Percentiles rank a stretch among this genome's conserved stretches.
phyloP scores from a whole-genome alignment of 768 basidiomycete genomes.

The Amanita polypyramis region DNA sequence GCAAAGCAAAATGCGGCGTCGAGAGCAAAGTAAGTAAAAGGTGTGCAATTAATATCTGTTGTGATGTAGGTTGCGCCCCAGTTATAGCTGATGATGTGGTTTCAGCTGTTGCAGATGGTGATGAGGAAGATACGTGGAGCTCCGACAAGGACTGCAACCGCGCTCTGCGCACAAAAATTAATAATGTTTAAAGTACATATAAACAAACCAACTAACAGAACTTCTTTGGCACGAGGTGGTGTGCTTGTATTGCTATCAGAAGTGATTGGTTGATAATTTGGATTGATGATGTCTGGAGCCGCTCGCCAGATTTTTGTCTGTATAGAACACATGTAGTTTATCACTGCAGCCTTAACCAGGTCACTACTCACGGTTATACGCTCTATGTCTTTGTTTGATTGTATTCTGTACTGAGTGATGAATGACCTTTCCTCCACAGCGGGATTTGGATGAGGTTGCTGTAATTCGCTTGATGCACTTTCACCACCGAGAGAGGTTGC shows the following conservation, averaged over 20 bases:
- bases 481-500: too few species aligned
- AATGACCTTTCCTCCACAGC: background rate
- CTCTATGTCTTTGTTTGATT: slow-evolving; percentile 54
- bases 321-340: background rate
- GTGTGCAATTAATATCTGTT: slow-evolving; percentile 64
- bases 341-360: background rate
- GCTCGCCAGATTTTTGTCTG: slow-evolving; percentile 65
- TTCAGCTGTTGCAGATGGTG: slow-evolving; percentile 45
- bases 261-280: slow-evolving; percentile 32
- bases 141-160: slow-evolving; percentile 47
- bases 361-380: slow-evolving; percentile 42
- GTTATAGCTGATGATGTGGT: slow-evolving; percentile 29
- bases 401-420: slow-evolving; percentile 22
- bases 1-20: slow-evolving; percentile 41
- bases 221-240: slow-evolving; percentile 46
- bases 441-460: background rate
- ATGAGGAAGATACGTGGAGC: slow-evolving; percentile 39
- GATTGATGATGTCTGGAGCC: slow-evolving; percentile 53
- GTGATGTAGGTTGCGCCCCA: slow-evolving; percentile 36
- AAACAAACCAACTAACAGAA: slow-evolving; percentile 34
- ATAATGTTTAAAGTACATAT: background rate
- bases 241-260: slow-evolving; percentile 14
- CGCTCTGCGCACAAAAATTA: slow-evolving; percentile 23
- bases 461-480: background rate
- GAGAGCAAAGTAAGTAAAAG: slow-evolving; percentile 51